A percentile compares a stretch with the other conserved stretches of the same genome.
Conservation (phyloP, 139 green algal genomes). For the Tetraselmis chui region DNA sequence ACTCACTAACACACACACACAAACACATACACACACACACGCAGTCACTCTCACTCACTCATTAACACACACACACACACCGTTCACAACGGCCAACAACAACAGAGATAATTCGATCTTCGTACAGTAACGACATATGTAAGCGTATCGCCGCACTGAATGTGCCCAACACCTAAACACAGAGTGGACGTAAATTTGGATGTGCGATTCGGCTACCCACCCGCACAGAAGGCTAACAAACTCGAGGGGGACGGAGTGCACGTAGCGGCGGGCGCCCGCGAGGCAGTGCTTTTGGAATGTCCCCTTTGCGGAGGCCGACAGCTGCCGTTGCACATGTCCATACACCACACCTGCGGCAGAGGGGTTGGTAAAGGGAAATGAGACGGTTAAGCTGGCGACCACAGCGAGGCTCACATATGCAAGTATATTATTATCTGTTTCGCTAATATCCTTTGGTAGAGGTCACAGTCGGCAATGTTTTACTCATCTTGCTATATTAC, state of each 20-base stretch:
- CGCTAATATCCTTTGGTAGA: too few relatives aligned
- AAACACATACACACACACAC: too few relatives aligned
- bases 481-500: too few relatives aligned
- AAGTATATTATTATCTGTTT: too few relatives aligned
- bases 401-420: too few relatives aligned
- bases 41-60: too few relatives aligned
- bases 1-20: too few relatives aligned
- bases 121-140: not conserved
- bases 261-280: conserved; percentile 31
- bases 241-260: conserved; percentile 37
- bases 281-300: conserved; percentile 33
- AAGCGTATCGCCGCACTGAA: not conserved
- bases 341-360: not conserved
- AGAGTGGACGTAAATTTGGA: not conserved
- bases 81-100: not conserved
- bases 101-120: too few relatives aligned
- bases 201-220: not conserved
- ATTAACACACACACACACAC: not conserved
- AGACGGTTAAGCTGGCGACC: too few relatives aligned
- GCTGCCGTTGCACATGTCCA: not conserved
- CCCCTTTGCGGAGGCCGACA: not conserved
- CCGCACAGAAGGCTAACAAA: conserved; percentile 48
- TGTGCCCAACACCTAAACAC: not conserved
- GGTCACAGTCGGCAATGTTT: too few relatives aligned
- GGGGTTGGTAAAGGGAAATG: too few relatives aligned